A percentile compares a stretch with the other conserved stretches of the same genome.
Conservation (phyloP, 2,329 filamentous ascomycete species). For the Epichloe gansuensis region DNA sequence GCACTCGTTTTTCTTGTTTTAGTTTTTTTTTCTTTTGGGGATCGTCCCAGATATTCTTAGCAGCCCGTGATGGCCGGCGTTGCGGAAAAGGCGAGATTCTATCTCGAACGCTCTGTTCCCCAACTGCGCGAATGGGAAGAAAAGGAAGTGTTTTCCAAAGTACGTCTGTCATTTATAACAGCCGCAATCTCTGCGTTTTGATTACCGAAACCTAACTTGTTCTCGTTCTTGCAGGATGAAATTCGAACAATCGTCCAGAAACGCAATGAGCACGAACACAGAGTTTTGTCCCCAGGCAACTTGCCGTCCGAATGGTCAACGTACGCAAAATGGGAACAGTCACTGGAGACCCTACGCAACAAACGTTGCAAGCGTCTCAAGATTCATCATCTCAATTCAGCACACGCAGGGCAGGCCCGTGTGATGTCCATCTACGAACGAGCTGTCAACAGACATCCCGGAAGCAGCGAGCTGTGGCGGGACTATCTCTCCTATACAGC, state of each 20-base stretch:
- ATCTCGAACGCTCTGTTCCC: conserved; percentile 81
- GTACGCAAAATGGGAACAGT: conserved; percentile 65
- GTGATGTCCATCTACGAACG: conserved; percentile 86
- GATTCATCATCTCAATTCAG: conserved; percentile 53
- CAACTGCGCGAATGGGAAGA: conserved; percentile 87
- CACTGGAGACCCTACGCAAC: conserved; percentile 61
- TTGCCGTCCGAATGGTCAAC: conserved; percentile 67
- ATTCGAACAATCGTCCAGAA: conserved; percentile 82
- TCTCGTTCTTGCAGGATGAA: conserved; percentile 53
- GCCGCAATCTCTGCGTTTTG: background rate
- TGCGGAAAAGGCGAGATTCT: conserved; percentile 90
- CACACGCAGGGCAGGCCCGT: conserved; percentile 64
- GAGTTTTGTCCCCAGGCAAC: conserved; percentile 69
- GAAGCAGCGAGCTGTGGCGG: conserved; percentile 72
- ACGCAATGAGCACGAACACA: conserved; percentile 87
- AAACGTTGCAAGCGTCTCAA: conserved; percentile 76
- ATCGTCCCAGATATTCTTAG: background rate
- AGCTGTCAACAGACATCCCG: conserved; percentile 72
- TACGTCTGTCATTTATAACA: conserved; percentile 21
- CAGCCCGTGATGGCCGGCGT: conserved; percentile 58
- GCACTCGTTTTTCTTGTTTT: background rate
- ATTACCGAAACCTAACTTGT: background rate
- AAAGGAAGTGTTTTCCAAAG: conserved; percentile 80
- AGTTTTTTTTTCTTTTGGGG: background rate
- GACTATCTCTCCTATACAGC: conserved; percentile 78